Evolutionary conservation across 768 basidiomycete genomes (phyloP).

Genomic region (Russula earlei): DNA sequence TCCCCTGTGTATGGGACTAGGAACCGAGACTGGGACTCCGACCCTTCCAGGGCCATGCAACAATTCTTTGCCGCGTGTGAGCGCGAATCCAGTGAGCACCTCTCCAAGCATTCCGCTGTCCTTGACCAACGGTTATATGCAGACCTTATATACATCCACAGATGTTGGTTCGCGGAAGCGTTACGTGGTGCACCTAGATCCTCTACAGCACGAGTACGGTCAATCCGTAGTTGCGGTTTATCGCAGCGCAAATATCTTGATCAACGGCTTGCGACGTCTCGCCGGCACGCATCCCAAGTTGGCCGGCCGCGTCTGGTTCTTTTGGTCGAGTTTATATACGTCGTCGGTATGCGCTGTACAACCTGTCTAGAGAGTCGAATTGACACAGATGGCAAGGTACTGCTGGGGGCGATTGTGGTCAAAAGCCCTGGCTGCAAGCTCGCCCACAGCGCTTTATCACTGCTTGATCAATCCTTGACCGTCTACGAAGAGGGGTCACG

Average conservation of each 20-base stretch:
- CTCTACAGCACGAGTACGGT: conserved; percentile 36
- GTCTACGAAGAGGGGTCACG: conserved; percentile 37
- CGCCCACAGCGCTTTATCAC: conserved; percentile 31
- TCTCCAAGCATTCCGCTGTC: background rate
- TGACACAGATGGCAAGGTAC: conserved; percentile 27
- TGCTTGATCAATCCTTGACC: conserved; percentile 30
- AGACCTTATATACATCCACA: conserved; percentile 30
- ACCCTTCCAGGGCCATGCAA: conserved; percentile 34
- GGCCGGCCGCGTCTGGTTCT: conserved; percentile 35
- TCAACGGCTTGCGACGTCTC: conserved; percentile 32
- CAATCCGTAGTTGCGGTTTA: conserved; percentile 38
- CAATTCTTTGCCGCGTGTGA: conserved; percentile 36
- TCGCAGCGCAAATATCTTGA: conserved; percentile 36
- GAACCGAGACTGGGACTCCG: conserved; percentile 31
- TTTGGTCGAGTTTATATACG: conserved; percentile 43
- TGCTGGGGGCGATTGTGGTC: conserved; percentile 38
- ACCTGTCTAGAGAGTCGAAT: background rate
- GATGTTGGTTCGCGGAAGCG: conserved; percentile 41
- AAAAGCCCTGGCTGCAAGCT: conserved; percentile 38
- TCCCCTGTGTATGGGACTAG: conserved; percentile 30
- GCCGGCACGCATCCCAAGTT: conserved; percentile 30
- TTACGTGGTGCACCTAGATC: conserved; percentile 33
- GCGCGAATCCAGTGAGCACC: conserved; percentile 39
- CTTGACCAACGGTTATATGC: background rate
- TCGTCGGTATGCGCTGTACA: conserved; percentile 33